Conservation (phyloP, 257 asterid genomes). For the Henckelia pumila region DNA sequence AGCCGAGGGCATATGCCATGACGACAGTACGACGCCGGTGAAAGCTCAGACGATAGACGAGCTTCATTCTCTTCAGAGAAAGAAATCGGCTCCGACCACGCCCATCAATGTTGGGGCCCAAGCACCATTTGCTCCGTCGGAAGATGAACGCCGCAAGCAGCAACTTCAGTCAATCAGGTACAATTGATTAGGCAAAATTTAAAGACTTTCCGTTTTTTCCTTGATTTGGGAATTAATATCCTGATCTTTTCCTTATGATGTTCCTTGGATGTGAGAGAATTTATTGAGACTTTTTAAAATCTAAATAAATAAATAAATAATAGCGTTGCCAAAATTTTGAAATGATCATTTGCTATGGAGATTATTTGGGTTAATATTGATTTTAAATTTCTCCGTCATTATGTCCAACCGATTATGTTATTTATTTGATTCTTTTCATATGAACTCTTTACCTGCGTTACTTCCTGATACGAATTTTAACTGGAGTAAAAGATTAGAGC, state of each 20-base stretch:
- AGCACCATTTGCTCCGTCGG: slow-evolving; percentile 35
- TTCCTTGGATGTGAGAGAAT: no score
- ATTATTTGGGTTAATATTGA: no score
- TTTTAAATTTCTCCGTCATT: no score
- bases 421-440: no score
- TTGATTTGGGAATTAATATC: no score
- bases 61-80: slow-evolving; percentile 66
- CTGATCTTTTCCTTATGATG: no score
- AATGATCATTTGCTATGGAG: not conserved
- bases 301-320: no score
- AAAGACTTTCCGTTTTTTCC: no score
- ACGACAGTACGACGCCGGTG: slow-evolving; percentile 60
- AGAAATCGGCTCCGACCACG: slow-evolving; percentile 62
- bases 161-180: slow-evolving; percentile 68
- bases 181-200: not conserved
- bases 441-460: no score
- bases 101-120: slow-evolving; percentile 37
- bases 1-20: slow-evolving; percentile 45
- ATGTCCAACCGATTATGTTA: not conserved
- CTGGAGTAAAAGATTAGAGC: not conserved
- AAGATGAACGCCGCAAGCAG: slow-evolving; percentile 44
- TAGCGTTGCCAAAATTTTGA: not conserved
- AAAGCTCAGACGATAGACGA: slow-evolving; percentile 64
- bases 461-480: not conserved
- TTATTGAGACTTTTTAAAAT: not conserved